Evolutionary conservation across 169 alveolate genomes (phyloP).

Genomic region (Plasmodium vivax): DNA sequence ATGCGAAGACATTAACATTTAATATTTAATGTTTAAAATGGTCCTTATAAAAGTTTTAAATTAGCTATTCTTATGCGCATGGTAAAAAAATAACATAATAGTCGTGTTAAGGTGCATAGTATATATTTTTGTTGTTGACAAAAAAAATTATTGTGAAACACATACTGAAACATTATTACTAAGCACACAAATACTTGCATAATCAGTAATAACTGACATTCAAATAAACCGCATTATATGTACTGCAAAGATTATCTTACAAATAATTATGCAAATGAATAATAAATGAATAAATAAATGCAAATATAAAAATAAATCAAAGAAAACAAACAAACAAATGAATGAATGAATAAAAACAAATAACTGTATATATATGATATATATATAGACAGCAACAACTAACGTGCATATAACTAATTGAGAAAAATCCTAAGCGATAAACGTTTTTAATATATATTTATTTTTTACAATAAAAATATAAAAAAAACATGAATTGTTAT

Average conservation of each 20-base stretch:
- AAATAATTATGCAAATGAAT: background rate
- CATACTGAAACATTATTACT: slow-evolving; percentile 22
- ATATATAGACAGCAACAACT: background rate
- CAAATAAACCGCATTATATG: background rate
- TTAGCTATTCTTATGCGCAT: background rate
- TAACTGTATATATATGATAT: background rate
- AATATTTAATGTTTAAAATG: background rate
- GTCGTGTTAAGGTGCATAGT: background rate
- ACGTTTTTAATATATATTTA: background rate
- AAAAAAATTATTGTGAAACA: slow-evolving; percentile 12
- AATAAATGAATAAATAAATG: background rate
- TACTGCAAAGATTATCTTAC: background rate
- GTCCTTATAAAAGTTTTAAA: background rate
- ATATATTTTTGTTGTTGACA: background rate
- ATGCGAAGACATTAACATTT: background rate
- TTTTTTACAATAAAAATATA: background rate
- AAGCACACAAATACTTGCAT: background rate
- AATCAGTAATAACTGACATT: background rate
- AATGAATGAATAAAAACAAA: background rate
- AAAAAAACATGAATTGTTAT: background rate
- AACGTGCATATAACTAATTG: background rate
- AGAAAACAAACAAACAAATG: background rate
- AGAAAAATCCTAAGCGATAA: background rate
- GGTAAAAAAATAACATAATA: background rate
- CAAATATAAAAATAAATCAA: background rate